Evolutionary conservation across 148 eudicot genomes (phyloP), one percentile per base, ranked within the genome.

Genomic region (Heliosperma pusillum): DNA sequence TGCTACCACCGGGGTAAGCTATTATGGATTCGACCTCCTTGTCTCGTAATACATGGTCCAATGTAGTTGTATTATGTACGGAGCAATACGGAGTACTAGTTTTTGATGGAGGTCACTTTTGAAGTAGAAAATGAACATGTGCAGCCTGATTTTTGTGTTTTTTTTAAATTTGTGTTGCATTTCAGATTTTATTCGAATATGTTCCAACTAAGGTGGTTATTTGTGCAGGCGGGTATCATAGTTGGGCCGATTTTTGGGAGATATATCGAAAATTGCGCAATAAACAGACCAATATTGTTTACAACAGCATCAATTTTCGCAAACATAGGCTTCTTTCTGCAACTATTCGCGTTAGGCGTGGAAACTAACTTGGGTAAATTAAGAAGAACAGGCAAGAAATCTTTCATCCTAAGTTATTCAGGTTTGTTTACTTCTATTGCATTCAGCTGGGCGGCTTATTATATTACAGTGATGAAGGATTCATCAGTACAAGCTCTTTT

Each of bases 261-360:
- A 36, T 66, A 66, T 10, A 0, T 40, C 24, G 24, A n/a, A 1
- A 40, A 66, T 6, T 30, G 3, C 9, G 20, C 52, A 40, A 2
- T 40, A 40, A 36, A 66, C 26, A 40, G 5, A 66, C 70, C 70
- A 10, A 0, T 47, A 40, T 66, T 66, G 20, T 1, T 40, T 7
- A 1, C 15, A 1, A n/a, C 36, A 66, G 2, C 70, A 36, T 6
- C 70, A 20, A 7, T 66, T n/a, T 0, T 66, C 15, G n/a, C 50
- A 19, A 1, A 19, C 13, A 66, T 76, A 0, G 78, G 78, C 24
- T 76, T 66, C 42, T 17, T 33, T 16, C 62, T 76, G 11, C 70
- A 76, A 0, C 47, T 70, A 17, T 76, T 76, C 66, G 33, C 57
- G 47, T 56, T 68, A 24, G 78, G 72, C 9, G 66, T 76, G 2